Evolutionary conservation across 2,329 filamentous ascomycete genomes (phyloP), one percentile per base, ranked within the genome.

Genomic region (Chrysosporium keratinophilum): DNA sequence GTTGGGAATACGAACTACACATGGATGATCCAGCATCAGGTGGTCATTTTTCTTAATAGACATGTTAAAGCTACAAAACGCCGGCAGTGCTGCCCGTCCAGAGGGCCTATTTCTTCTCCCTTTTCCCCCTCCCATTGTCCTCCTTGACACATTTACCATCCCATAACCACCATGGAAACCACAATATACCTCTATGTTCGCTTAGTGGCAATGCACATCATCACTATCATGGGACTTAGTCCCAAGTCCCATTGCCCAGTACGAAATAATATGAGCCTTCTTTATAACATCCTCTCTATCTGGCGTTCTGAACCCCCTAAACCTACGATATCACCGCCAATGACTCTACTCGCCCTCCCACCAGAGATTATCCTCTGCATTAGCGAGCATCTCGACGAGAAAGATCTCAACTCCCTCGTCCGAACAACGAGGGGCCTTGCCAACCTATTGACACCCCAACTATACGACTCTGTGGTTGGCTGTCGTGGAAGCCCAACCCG

Each of bases 311-410:
- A 46, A 40, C 9, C 42, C 12, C 35, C 50, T 19, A 37, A 17
- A 33, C 50, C 42, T 40, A 17, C 41, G 14, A 31, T 12, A 14
- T 7, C 50, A n/a, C n/a, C n/a, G 9, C 19, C 33, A 33, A 17
- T 52, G n/a, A 19, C 14, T 20, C 50, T 52, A 17, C 39, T 40
- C 17, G 39, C 11, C 42, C 43, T 52, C 10, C 50, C 50, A 14
- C 41, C 50, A 4, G 50, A 52, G 42, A 52, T 52, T 17, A 19
- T 52, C 10, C 50, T 52, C 12, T 52, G 50, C 42, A 33, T 52
- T 14, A 35, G 40, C 43, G 50, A 52, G 14, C 50, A 52, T 23
- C 50, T 52, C 10, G 10, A 46, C 19, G 41, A 39, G n/a, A 52
- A 39, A 46, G 50, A 52, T 12, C 31, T 52, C 7, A 52, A 23